phyloP scores from a whole-genome alignment of 2,329 filamentous ascomycete species.

The Xenosphaeropsis pyriputrescens region DNA sequence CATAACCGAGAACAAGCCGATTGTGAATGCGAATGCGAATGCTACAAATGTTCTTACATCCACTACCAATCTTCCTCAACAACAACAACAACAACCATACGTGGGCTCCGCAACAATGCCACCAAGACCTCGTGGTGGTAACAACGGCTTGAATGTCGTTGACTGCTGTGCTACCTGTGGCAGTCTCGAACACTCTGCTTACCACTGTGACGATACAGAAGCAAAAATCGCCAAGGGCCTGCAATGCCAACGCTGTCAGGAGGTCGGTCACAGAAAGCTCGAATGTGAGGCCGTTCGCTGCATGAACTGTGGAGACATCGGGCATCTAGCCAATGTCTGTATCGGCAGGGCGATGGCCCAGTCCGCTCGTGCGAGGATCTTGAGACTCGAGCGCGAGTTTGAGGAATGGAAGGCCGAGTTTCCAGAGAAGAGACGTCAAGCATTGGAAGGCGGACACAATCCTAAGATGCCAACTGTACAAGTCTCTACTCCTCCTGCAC shows the following conservation, averaged over 20 bases:
- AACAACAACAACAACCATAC: too few relatives aligned
- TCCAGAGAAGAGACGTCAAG: neutral
- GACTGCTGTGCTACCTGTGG: neutral
- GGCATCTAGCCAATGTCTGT: neutral
- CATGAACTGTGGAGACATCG: neutral
- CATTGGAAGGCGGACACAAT: neutral
- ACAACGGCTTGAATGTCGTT: neutral
- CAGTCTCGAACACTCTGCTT: neutral
- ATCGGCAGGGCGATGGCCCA: neutral
- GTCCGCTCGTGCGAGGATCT: neutral
- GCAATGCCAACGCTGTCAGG: neutral
- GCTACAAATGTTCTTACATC: too few relatives aligned
- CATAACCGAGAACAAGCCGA: too few relatives aligned
- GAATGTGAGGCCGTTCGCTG: neutral
- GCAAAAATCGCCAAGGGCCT: neutral
- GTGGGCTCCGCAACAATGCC: too few relatives aligned
- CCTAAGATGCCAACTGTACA: neutral
- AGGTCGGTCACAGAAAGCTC: neutral
- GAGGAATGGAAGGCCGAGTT: neutral
- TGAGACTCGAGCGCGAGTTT: neutral
- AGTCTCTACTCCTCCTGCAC: neutral
- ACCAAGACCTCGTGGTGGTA: neutral
- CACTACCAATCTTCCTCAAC: too few relatives aligned
- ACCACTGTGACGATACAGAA: neutral
- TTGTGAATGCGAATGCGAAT: too few relatives aligned